Base-by-base conservation (phyloP, 371 early-diverging fungal species). In the Mucor sp. region DNA sequence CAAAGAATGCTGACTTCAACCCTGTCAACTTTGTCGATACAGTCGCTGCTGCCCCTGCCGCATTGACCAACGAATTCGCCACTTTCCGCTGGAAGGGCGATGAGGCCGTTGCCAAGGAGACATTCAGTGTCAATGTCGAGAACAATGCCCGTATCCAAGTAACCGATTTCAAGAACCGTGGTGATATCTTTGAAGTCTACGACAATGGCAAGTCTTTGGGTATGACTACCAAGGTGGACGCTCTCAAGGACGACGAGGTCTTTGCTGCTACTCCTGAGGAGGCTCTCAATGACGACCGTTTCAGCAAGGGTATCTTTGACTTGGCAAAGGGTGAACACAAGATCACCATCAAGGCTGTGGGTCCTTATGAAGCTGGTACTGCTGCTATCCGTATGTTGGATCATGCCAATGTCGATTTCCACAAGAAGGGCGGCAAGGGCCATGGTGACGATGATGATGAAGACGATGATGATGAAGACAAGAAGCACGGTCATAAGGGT, bases 181-280 rank as follows among this genome's bases (percentile, higher is more conserved):
- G 83, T 44, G 83, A 83, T 55, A 69, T 62, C 21, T 83, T 83
- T 64, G 70, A 77, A 30, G 50, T 83, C 53, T 83, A 70, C 64
- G 83, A 83, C 33, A 83, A 83, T 27, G 81, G 72, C 32, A 28
- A 58, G 5, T 67, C 74, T 19, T 33, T 83, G 35, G 83, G 83
- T 27, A 61, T 69, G 27, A 80, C 83, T 21, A 69, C 72, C n/a
- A 43, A 72, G 27, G 75, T 80, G 11, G 74, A 71, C 21, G 59
- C 19, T 9, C 19, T n/a, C 2, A 62, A 65, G 23, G 79, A 78
- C 55, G 73, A 72, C 0, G 60, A 75, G 27, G 72, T 67, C 8
- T 82, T 70, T 70, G 80, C 81, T 56, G 60, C 68, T 23, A 79
- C 81, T 21, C 83, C 83, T 53, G 76, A 80, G 63, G 83, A 80